Evolutionary conservation across 306 rosid genomes (phyloP).

Genomic region (Oxytropis ochrocephala): DNA sequence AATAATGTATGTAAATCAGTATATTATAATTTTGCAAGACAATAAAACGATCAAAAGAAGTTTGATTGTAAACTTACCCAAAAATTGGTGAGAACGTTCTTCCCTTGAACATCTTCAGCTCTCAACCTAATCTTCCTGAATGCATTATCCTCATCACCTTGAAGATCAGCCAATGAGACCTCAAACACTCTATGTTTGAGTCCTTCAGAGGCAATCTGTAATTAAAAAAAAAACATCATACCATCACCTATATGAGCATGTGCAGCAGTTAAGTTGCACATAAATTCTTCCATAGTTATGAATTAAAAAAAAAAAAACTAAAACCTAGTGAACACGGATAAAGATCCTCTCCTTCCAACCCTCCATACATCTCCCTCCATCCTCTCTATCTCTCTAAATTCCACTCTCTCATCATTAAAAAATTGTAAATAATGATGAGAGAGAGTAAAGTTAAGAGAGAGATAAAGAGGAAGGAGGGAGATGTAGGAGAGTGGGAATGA

Average conservation of each 20-base stretch:
- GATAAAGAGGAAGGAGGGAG: too few relatives aligned
- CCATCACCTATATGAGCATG: not conserved
- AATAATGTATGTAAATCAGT: not conserved
- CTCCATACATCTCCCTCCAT: too few relatives aligned
- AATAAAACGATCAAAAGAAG: not conserved
- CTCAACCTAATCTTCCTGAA: too few relatives aligned
- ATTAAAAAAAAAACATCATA: not conserved
- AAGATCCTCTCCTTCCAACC: too few relatives aligned
- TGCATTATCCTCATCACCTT: too few relatives aligned
- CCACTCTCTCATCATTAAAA: too few relatives aligned
- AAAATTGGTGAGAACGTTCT: slow-evolving; percentile 78
- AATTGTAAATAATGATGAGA: too few relatives aligned
- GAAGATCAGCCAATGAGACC: slow-evolving; percentile 68
- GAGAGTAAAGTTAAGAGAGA: too few relatives aligned
- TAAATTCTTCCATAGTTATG: too few relatives aligned
- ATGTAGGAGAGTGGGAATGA: too few relatives aligned
- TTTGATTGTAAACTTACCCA: slow-evolving; percentile 46
- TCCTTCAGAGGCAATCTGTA: slow-evolving; percentile 94
- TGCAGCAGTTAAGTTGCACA: not conserved
- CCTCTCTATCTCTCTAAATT: too few relatives aligned
- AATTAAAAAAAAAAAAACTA: not conserved
- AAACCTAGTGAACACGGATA: not conserved
- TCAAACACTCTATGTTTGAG: slow-evolving; percentile 93
- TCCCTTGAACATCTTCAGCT: not conserved
- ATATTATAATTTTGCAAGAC: not conserved